Conservation (phyloP, 1,139 yeast species). For the Pichia sp. region DNA sequence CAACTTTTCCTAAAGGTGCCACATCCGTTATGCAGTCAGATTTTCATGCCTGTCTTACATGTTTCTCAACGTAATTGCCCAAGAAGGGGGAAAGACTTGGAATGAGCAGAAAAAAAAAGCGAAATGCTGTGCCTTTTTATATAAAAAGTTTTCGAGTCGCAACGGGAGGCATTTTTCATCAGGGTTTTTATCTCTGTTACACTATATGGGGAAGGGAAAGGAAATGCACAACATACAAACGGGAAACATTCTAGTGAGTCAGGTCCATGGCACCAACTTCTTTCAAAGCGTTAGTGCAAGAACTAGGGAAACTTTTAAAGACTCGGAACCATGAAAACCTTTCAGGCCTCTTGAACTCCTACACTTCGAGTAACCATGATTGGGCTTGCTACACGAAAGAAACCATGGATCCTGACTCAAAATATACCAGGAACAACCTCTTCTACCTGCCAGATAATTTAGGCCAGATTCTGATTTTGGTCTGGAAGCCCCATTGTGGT, state of each 20-base stretch:
- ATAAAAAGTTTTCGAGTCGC: background rate
- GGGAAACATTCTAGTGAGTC: background rate
- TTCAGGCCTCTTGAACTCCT: constrained; percentile 31
- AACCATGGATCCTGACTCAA: constrained; percentile 41
- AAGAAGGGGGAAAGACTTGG: background rate
- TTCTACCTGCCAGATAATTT: constrained; percentile 33
- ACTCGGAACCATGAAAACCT: background rate
- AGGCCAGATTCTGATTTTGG: constrained; percentile 64
- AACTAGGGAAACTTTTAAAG: background rate
- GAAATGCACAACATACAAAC: background rate
- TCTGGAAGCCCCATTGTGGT: constrained; percentile 69
- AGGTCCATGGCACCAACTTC: background rate
- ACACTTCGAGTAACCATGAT: constrained; percentile 47
- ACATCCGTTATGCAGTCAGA: background rate
- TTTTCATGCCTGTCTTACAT: background rate
- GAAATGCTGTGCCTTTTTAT: background rate
- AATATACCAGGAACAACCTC: constrained; percentile 58
- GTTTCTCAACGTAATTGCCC: background rate
- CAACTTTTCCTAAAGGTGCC: background rate
- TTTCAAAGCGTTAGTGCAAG: background rate
- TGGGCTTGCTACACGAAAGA: constrained; percentile 60
- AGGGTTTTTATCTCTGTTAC: background rate
- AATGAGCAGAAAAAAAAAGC: background rate
- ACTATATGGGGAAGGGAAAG: background rate
- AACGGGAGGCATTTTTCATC: background rate